These are phyloP conservation scores for Naganishia vishniacii DNA, from an alignment of 768 basidiomycete species.

Conservation along the genomic window DNA sequence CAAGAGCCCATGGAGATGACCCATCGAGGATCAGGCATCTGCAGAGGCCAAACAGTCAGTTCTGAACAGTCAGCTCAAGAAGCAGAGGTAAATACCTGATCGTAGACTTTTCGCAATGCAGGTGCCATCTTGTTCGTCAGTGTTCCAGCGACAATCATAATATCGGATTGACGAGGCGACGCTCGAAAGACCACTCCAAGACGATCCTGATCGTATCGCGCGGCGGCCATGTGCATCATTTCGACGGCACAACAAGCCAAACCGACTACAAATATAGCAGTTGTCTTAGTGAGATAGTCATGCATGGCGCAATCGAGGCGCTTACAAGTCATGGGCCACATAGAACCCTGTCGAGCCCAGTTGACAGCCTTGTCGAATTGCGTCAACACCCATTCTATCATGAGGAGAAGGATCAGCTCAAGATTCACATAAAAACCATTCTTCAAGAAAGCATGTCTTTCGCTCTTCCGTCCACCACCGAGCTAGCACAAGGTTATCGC, in stretches of 20 bases:
- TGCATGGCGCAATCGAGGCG: background rate
- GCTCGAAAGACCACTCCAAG: constrained; percentile 97
- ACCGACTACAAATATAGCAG: constrained; percentile 54
- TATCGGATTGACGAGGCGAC: constrained; percentile 92
- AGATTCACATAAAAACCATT: background rate
- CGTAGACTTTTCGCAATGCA: constrained; percentile 89
- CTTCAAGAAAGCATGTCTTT: too few species aligned
- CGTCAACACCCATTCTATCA: constrained; percentile 85
- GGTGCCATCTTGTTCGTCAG: constrained; percentile 99
- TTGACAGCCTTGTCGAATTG: constrained; percentile 94
- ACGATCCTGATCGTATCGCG: constrained; percentile 96
- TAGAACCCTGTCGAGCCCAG: constrained; percentile 94
- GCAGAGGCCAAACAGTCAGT: constrained; percentile 41
- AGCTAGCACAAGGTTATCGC: too few species aligned
- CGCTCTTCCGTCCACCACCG: too few species aligned
- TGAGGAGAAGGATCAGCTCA: constrained; percentile 1
- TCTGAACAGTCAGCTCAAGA: background rate
- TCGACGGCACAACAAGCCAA: constrained; percentile 98
- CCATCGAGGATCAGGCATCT: constrained; percentile 99
- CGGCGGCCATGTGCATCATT: constrained; percentile 87
- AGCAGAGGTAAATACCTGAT: constrained; percentile 46
- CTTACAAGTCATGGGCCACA: constrained; percentile 91
- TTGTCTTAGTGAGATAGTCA: constrained; percentile 15
- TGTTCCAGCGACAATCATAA: constrained; percentile 99
- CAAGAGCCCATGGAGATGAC: constrained; percentile 99